These are phyloP conservation scores for Talaromyces liani DNA, from an alignment of 495 filamentous ascomycete genomes.

Conservation along the genomic window DNA sequence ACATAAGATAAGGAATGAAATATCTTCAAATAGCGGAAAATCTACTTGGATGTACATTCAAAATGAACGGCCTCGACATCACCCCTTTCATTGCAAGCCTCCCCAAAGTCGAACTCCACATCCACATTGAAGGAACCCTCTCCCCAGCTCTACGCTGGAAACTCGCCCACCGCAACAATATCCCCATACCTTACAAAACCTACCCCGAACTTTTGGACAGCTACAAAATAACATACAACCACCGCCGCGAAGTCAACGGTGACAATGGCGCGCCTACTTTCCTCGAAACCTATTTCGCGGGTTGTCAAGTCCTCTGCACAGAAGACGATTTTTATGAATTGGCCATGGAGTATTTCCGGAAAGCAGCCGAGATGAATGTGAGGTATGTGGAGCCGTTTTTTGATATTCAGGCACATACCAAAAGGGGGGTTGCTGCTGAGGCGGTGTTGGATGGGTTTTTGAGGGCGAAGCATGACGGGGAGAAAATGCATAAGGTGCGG, in stretches of 20 bases:
- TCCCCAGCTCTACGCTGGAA: conserved; percentile 29
- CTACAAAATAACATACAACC: conserved; percentile 25
- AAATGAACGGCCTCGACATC: conserved; percentile 26
- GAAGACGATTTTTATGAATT: conserved; percentile 36
- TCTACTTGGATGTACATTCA: too few species aligned
- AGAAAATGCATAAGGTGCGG: conserved; percentile 17
- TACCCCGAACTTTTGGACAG: conserved; percentile 23
- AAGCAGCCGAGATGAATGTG: conserved; percentile 28
- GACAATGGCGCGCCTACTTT: conserved; percentile 28
- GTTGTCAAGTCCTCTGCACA: conserved; percentile 28
- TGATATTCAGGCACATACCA: conserved; percentile 35
- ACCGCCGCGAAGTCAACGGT: conserved; percentile 25
- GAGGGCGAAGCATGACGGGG: conserved; percentile 25
- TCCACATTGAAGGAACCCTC: conserved; percentile 39
- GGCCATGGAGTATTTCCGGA: conserved; percentile 28
- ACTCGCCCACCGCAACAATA: conserved; percentile 29
- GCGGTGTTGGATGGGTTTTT: conserved; percentile 29
- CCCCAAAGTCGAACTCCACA: conserved; percentile 37
- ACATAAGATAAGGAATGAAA: neutral
- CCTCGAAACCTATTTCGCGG: conserved; percentile 34
- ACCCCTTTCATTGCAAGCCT: conserved; percentile 23
- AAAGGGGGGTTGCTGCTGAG: conserved; percentile 22
- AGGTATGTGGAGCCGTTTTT: conserved; percentile 37
- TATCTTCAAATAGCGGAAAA: too few species aligned
- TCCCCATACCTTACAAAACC: conserved; percentile 23